Conservation (phyloP, 139 green algal genomes). For the Chlorella sorokiniana region DNA sequence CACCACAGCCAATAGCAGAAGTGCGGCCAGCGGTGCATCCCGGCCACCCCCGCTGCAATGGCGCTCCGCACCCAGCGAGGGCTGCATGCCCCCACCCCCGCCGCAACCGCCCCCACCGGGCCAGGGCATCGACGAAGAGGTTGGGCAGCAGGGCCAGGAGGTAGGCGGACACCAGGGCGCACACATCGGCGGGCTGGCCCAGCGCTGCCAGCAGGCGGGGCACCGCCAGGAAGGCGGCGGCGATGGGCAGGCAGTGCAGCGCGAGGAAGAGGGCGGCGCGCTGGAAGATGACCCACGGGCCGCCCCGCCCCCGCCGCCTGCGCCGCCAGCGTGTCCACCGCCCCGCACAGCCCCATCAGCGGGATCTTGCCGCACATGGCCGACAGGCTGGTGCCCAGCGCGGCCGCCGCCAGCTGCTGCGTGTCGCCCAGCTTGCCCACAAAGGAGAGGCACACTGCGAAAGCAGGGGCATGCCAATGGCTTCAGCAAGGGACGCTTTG, state of each 20-base stretch:
- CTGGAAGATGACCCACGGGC: conserved; percentile 23
- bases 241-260: conserved; percentile 32
- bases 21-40: no score
- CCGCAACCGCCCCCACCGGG: conserved; percentile 27
- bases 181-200: conserved; percentile 37
- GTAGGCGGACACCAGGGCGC: conserved; percentile 39
- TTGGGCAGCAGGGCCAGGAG: conserved; percentile 47
- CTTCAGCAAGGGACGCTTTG: not conserved
- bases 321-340: conserved; percentile 7
- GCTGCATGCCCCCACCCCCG: not conserved
- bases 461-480: not conserved
- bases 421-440: conserved; percentile 32
- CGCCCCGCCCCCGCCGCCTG: conserved; percentile 18
- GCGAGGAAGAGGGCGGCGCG: not conserved
- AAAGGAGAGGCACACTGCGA: not conserved
- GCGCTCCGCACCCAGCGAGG: not conserved
- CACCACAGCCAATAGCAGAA: no score
- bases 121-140: conserved; percentile 53
- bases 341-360: conserved; percentile 18
- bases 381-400: conserved; percentile 24
- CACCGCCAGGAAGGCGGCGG: conserved; percentile 20
- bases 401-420: conserved; percentile 27
- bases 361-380: conserved; percentile 28
- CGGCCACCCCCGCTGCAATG: no score
- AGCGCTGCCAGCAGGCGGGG: conserved; percentile 21